Evolutionary conservation across 139 green algal genomes (phyloP), one percentile per base, ranked within the genome.

Genomic region (Parachlorella kessleri): DNA sequence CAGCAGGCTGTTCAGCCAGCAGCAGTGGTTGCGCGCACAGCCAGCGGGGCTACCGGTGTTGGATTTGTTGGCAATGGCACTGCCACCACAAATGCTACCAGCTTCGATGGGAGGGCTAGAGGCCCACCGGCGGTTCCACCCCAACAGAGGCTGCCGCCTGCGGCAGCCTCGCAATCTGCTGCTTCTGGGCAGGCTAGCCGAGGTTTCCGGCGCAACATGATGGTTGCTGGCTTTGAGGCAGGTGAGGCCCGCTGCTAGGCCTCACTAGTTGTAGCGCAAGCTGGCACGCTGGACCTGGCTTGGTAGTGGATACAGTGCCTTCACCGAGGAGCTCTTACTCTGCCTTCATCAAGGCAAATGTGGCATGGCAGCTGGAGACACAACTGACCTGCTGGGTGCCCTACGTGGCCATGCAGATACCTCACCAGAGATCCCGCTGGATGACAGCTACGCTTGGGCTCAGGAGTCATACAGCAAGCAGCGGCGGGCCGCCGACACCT

Each of bases 401-500:
- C 48, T 28, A 18, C 48, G 10, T 59, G 10, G 48, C 10, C 10
- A 59, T 59, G 10, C 10, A 59, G 10, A 59, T 59, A 18, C 10
- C 18, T 59, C 18, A 59, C 10, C 10, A 28, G 48, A 28, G 48
- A 10, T 59, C 10, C 48, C 10, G 48, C 10, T 59, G 48, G 10
- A 59, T 59, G 10, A 59, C 86, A 4, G 89, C 30, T 95, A 93
- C 79, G 88, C 88, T 28, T 97, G 94, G 94, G 80, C 92, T 0
- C 82, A 91, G 59, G 94, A 98, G 63, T 74, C 84, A 67, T 98
- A 98, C 87, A 92, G 78, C 70, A 73, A 59, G 3, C 81, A 76
- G 26, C 84, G 88, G 81, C 83, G 94, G 55, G 92, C 76, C 3
- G 59, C 93, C 2, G 91, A 95, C 83, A 95, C 94, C 30, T 98